Evolutionary conservation across 805 yeast species (phyloP).

Genomic region (Pichia membranifaciens): DNA sequence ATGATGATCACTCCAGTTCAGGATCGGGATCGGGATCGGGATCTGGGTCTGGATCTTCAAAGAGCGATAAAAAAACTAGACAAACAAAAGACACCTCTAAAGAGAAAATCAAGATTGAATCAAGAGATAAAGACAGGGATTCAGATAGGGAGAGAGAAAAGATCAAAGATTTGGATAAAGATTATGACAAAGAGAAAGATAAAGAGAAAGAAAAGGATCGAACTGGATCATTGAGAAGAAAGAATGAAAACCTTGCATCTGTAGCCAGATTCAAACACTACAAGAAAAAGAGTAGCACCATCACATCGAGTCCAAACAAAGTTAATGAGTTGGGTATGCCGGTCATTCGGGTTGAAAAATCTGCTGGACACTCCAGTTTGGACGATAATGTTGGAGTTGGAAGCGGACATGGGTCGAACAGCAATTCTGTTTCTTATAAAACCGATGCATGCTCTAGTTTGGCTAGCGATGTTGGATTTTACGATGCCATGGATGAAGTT

Average conservation of each 20-base stretch:
- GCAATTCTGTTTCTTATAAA: not conserved
- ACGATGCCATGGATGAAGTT: constrained; percentile 9
- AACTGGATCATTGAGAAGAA: constrained; percentile 19
- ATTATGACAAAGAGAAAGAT: constrained; percentile 16
- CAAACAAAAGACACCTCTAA: not conserved
- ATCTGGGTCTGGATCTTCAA: not conserved
- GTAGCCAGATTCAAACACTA: constrained; percentile 25
- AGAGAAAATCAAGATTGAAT: not conserved
- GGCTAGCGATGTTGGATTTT: not conserved
- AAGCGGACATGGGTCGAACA: not conserved
- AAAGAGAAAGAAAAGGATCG: constrained; percentile 12
- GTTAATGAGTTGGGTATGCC: constrained; percentile 2
- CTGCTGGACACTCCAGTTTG: not conserved
- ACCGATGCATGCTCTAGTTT: not conserved
- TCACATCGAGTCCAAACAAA: not conserved
- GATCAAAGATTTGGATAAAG: constrained; percentile 20
- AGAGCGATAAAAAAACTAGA: not conserved
- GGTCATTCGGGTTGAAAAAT: constrained; percentile 6
- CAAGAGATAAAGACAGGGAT: constrained; percentile 16
- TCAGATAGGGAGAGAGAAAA: constrained; percentile 23
- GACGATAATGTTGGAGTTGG: not conserved
- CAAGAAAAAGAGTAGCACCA: constrained; percentile 14
- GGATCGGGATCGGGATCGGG: constrained; percentile 1
- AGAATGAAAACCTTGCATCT: constrained; percentile 24
- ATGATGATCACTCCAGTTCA: not conserved